These are phyloP conservation scores for Steccherinum ochraceum DNA, from an alignment of 768 basidiomycete genomes.

Conservation along the genomic window DNA sequence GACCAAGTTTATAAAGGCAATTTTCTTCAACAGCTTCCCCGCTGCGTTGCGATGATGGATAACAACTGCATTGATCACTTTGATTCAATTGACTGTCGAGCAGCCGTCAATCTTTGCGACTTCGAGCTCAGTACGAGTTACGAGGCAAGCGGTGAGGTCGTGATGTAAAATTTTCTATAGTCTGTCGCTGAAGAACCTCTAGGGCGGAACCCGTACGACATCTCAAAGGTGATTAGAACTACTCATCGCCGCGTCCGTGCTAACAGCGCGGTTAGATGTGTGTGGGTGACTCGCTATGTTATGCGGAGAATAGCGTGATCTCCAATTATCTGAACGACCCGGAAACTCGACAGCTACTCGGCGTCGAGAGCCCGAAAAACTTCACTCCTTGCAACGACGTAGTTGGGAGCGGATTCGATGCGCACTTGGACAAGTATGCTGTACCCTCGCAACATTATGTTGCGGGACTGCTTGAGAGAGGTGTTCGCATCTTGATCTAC, in stretches of 20 bases:
- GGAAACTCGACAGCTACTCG: slow-evolving; percentile 36
- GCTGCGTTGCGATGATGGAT: slow-evolving; percentile 55
- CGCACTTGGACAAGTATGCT: slow-evolving; percentile 56
- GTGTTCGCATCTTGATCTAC: slow-evolving; percentile 66
- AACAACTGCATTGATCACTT: slow-evolving; percentile 57
- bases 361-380: slow-evolving; percentile 38
- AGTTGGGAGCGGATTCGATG: slow-evolving; percentile 46
- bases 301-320: slow-evolving; percentile 34
- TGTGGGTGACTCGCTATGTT: slow-evolving; percentile 29
- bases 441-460: slow-evolving; percentile 59
- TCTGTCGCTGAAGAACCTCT: not conserved
- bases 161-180: not conserved
- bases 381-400: slow-evolving; percentile 50
- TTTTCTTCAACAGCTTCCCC: slow-evolving; percentile 43
- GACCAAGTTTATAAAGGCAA: not conserved
- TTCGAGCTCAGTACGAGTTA: slow-evolving; percentile 41
- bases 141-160: slow-evolving; percentile 30
- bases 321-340: slow-evolving; percentile 40
- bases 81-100: slow-evolving; percentile 62
- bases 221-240: slow-evolving; percentile 44
- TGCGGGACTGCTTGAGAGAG: slow-evolving; percentile 67
- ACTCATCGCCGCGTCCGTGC: not conserved
- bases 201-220: slow-evolving; percentile 51
- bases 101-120: slow-evolving; percentile 62
- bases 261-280: slow-evolving; percentile 16